Evolutionary conservation across 2,329 filamentous ascomycete genomes (phyloP), one percentile per base, ranked within the genome.

Genomic region (Trichothecium roseum): DNA sequence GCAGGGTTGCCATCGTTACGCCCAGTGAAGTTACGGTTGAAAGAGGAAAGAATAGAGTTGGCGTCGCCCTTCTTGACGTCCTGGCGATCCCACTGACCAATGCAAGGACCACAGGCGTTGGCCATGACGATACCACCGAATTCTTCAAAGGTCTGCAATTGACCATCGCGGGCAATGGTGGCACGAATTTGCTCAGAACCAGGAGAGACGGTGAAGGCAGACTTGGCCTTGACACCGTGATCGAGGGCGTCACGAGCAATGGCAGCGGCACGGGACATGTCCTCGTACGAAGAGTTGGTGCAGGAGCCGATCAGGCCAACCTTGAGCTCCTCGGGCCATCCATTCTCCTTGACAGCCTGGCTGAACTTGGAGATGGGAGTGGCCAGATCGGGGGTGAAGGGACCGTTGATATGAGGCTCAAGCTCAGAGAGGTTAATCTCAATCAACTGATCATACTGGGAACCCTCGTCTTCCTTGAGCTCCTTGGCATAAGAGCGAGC

Each of bases 1-100:
- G 86, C 86, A 28, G 87, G 87, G 74, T 94, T 96, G 48, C 84
- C 87, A 50, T 94, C 88, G 63, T 96, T 96, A 59, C 91, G 86
- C 47, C 89, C 89, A 42, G 89, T 96, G 72, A 98, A 96, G 79
- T 98, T 96, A 66, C 91, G 87, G 82, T 98, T 98, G 81, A 95
- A 98, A 18, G 91, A 96, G 32, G 88, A 95, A 59, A 98, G 72
- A 60, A 98, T 98, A 6, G 87, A 93, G 79, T 98, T 98, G 53
- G 87, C 70, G 51, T 84, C 80, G 47, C 89, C 89, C 78, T 96
- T 95, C 74, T 88, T 83, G 38, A 95, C 86, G 50, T 96, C 89
- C 46, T 69, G 72, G 49, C 91, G 83, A 56, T 95, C 87, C 91
- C 91, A 96, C 65, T 96, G 89, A 40, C 85, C 87, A 59, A 93